phyloP scores from a whole-genome alignment of 768 basidiomycete genomes.

The Hydnomerulius pinastri region DNA sequence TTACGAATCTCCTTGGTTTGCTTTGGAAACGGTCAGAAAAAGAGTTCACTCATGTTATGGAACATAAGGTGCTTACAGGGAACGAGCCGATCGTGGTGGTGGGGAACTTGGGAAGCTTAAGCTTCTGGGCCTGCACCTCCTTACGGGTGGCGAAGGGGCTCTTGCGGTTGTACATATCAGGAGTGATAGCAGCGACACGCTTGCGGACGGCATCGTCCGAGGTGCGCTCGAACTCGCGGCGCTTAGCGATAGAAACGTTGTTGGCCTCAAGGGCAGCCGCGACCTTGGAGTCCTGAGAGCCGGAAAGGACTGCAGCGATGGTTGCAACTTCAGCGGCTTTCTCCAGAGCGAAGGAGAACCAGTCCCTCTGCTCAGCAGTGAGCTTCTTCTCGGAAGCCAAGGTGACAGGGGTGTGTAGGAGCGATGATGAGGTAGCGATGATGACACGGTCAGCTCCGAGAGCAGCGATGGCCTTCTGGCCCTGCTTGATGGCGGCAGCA shows the following conservation, averaged over 20 bases:
- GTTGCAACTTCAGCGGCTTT: constrained; percentile 89
- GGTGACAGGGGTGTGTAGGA: constrained; percentile 97
- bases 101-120: constrained; percentile 94
- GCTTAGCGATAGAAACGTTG: constrained; percentile 86
- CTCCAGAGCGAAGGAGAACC: constrained; percentile 98
- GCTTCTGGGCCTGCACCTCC: constrained; percentile 84
- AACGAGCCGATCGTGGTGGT: constrained; percentile 99
- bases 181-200: constrained; percentile 90
- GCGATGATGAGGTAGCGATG: constrained; percentile 94
- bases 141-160: constrained; percentile 86
- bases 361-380: constrained; percentile 86
- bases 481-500: constrained; percentile 74
- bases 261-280: constrained; percentile 83
- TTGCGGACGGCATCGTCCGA: constrained; percentile 95
- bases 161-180: constrained; percentile 84
- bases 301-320: constrained; percentile 83
- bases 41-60: neutral
- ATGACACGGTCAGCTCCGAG: constrained; percentile 90
- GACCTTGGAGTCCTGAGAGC: constrained; percentile 75
- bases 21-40: constrained; percentile 38
- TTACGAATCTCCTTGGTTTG: constrained; percentile 99
- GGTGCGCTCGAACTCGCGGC: constrained; percentile 90
- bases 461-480: constrained; percentile 79
- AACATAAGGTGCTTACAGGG: constrained; percentile 57
- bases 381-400: constrained; percentile 91